Base-by-base conservation (phyloP, 2,329 filamentous ascomycete genomes). In the Mariannaea sp. region DNA sequence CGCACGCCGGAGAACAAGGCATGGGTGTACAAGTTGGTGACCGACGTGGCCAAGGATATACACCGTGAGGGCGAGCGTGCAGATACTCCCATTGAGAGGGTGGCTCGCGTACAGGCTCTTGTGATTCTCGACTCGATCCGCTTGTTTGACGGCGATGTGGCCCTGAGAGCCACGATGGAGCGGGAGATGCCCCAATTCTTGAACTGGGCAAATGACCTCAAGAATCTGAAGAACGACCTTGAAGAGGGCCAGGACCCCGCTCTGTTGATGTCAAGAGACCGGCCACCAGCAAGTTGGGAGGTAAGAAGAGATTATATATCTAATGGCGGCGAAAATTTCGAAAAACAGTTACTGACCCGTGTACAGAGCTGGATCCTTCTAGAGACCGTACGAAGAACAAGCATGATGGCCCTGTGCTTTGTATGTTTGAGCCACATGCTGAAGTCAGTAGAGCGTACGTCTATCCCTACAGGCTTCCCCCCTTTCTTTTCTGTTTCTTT, bases 101-200 rank as follows among this genome's bases (percentile, higher is more conserved):
- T 78, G 22, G 75, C 75, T 4, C 68, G 75, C 10, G 68, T 75
- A 4, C 76, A 79, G 59, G 76, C 75, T 1, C 65, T 78, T 14
- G 53, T 75, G 13, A 55, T 77, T 10, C 63, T 77, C 24, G 73
- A 77, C 54, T 65, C 70, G 2, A 73, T 79, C 29, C 69, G 75
- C 35, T 66, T 76, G 55, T 74, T 77, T 45, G 75, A 78, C 33
- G 77, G 75, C 0, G 75, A 79, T 44, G 52, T 78, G 3, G 58
- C 65, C 4, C 61, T 78, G 38, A 61, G 71, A 16, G 70, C 74
- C 2, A 67, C 76, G n/a, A 73, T 70, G 0, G 74, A 78, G 55
- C 62, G 71, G 30, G 75, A 77, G 45, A 58, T 70, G 57, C 51
- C 60, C 8, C 60, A 75, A 14, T 42, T 76, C 14, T 44, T 71